Evolutionary conservation across 1,284 basidiomycete genomes (phyloP), one percentile per base, ranked within the genome.

Genomic region (Cryptococcus sp.): DNA sequence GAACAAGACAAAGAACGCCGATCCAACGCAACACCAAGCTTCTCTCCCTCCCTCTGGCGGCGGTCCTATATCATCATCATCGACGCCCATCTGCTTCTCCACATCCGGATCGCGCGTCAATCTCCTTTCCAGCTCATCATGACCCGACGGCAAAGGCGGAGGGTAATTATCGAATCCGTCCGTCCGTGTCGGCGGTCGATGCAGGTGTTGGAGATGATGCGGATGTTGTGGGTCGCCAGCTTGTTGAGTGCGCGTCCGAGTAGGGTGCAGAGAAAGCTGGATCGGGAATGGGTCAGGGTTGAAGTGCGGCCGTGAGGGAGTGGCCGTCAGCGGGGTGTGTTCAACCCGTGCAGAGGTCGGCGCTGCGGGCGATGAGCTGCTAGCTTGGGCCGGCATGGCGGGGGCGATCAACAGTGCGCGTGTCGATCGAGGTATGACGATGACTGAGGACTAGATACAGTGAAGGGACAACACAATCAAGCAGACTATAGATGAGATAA

Each of bases 21-120:
- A 64, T 19, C 54, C 39, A 7, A 78, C 71, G 39, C 69, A 69
- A n/a, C 64, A 55, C 76, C 77, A 78, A 27, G 77, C 77, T 19
- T 73, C 65, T 10, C 50, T 63, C 8, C 76, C 77, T 11, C 77
- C 77, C 56, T 78, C 76, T 6, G 77, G 77, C 23, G 76, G 73
- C 4, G 74, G 74, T 23, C 72, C 74, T 17, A 74, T 55, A 4
- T 64, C 61, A 20, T 55, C 58, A 44, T 64, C 63, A 35, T 60
- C 50, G 19, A 60, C 50, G 7, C 55, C 63, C 67, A 71, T 69
- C 57, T 72, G 70, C 45, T 50, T 35, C 53, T 57, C 57, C 3
- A 72, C 50, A 53, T 69, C 70, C 31, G 68, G 65, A 57, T 68
- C 62, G 5, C 48, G 19, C 17, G 68, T 70, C 44, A 72, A 48